Percentiles rank a stretch among this genome's conserved stretches.
These are phyloP conservation scores for Colletotrichum sp. DNA, from an alignment of 2,329 filamentous ascomycete species.

Conservation along the genomic window DNA sequence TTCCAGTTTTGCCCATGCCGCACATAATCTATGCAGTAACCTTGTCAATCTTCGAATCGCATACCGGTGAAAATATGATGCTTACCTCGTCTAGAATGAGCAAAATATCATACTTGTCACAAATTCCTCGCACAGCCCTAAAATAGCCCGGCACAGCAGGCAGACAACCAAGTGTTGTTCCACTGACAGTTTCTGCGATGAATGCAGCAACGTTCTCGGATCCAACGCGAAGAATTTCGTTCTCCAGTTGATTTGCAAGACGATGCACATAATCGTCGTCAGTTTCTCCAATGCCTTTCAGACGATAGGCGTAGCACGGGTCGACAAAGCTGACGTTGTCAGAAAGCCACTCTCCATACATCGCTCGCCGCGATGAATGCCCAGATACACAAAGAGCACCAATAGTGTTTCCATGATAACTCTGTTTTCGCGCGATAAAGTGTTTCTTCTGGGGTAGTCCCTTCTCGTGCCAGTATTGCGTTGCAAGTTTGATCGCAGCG, in stretches of 20 bases:
- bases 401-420: slow-evolving; percentile 55
- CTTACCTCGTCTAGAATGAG: slow-evolving; percentile 50
- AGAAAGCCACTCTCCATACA: slow-evolving; percentile 21
- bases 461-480: slow-evolving; percentile 50
- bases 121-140: slow-evolving; percentile 54
- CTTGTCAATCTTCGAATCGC: not conserved
- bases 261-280: slow-evolving; percentile 43
- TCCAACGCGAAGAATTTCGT: slow-evolving; percentile 48
- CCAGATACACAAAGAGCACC: slow-evolving; percentile 45
- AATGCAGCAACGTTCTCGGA: slow-evolving; percentile 52
- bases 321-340: not conserved
- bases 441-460: slow-evolving; percentile 37
- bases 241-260: slow-evolving; percentile 38
- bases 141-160: slow-evolving; percentile 58
- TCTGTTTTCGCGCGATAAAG: slow-evolving; percentile 47
- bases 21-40: slow-evolving; percentile 54
- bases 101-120: slow-evolving; percentile 58
- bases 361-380: slow-evolving; percentile 27
- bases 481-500: slow-evolving; percentile 43
- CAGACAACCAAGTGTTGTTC: slow-evolving; percentile 55
- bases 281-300: slow-evolving; percentile 27
- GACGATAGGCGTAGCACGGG: not conserved
- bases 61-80: not conserved
- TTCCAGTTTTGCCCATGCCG: slow-evolving; percentile 66
- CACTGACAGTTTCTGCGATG: slow-evolving; percentile 53